These are phyloP conservation scores for Russula abietina DNA, from an alignment of 768 basidiomycete genomes.

Conservation along the genomic window DNA sequence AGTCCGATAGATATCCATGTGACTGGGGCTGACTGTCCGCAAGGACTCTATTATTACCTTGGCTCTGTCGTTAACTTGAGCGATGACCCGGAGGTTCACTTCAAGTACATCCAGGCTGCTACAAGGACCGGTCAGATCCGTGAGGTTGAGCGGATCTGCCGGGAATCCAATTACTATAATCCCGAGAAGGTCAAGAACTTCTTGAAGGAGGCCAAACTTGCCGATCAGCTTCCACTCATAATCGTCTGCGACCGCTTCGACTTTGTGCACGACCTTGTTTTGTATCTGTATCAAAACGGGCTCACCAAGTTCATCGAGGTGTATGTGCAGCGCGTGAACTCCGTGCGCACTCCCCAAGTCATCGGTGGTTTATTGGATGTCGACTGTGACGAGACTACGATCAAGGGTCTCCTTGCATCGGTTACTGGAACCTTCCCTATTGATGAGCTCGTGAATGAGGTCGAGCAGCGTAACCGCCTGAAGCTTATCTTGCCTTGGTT, in stretches of 20 bases:
- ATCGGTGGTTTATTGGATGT: slow-evolving; percentile 95
- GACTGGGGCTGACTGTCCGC: background rate
- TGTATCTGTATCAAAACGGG: slow-evolving; percentile 97
- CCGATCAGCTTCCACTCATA: slow-evolving; percentile 96
- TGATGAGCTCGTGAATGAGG: slow-evolving; percentile 95
- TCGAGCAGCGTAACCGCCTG: slow-evolving; percentile 90
- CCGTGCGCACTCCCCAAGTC: slow-evolving; percentile 93
- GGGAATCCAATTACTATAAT: slow-evolving; percentile 96
- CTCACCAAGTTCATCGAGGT: slow-evolving; percentile 97
- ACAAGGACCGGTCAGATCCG: slow-evolving; percentile 97
- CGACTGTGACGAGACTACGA: slow-evolving; percentile 93
- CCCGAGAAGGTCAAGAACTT: slow-evolving; percentile 99
- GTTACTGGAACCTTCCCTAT: slow-evolving; percentile 97
- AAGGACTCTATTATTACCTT: slow-evolving; percentile 95
- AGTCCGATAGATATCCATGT: slow-evolving; percentile 14
- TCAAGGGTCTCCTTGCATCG: slow-evolving; percentile 89
- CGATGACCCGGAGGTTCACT: slow-evolving; percentile 95
- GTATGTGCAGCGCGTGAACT: slow-evolving; percentile 99
- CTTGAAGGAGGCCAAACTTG: slow-evolving; percentile 95
- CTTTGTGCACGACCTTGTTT: slow-evolving; percentile 97
- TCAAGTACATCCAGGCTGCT: slow-evolving; percentile 99
- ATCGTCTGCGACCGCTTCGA: slow-evolving; percentile 99
- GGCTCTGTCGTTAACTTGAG: slow-evolving; percentile 97
- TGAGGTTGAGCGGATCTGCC: slow-evolving; percentile 97
- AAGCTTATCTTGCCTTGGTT: slow-evolving; percentile 98